phyloP scores from a whole-genome alignment of 164 flowering plant genomes.

The Tetracentron sinense region DNA sequence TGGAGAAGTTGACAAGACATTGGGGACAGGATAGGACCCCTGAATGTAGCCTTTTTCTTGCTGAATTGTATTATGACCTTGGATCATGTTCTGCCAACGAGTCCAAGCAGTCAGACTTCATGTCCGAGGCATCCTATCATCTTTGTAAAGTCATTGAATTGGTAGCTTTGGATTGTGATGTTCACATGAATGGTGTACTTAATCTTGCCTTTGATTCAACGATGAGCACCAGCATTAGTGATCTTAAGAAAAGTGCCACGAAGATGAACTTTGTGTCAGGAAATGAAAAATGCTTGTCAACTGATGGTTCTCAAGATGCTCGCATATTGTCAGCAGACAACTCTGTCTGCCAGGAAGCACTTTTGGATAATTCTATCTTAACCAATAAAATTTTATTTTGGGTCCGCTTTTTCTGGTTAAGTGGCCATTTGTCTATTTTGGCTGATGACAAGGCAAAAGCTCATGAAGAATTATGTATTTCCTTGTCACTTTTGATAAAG shows the following conservation, averaged over 20 bases:
- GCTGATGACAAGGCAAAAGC: constrained; percentile 77
- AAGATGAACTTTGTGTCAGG: constrained; percentile 5
- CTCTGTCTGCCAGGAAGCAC: constrained; percentile 10
- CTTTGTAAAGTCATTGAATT: constrained; percentile 84
- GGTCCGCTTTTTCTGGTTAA: constrained; percentile 84
- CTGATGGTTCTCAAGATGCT: constrained; percentile 16
- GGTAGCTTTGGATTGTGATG: constrained; percentile 56
- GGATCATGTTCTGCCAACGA: constrained; percentile 44
- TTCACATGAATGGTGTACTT: constrained; percentile 16
- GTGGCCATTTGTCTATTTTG: constrained; percentile 60
- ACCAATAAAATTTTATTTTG: constrained; percentile 51
- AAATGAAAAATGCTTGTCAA: constrained; percentile 16
- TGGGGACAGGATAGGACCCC: constrained; percentile 71
- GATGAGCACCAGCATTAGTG: not conserved
- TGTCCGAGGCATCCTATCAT: constrained; percentile 68
- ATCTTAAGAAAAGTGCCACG: not conserved
- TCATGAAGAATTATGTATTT: constrained; percentile 49
- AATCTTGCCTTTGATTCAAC: constrained; percentile 7
- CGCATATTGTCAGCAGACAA: constrained; percentile 10
- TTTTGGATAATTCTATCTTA: constrained; percentile 22
- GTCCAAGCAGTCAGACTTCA: constrained; percentile 36
- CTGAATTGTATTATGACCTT: constrained; percentile 79
- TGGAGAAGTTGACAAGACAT: constrained; percentile 76
- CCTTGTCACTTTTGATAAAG: constrained; percentile 56
- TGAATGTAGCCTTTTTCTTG: constrained; percentile 83